Conservation (phyloP, 495 filamentous ascomycete genomes). For the Podospora fimiseda region DNA sequence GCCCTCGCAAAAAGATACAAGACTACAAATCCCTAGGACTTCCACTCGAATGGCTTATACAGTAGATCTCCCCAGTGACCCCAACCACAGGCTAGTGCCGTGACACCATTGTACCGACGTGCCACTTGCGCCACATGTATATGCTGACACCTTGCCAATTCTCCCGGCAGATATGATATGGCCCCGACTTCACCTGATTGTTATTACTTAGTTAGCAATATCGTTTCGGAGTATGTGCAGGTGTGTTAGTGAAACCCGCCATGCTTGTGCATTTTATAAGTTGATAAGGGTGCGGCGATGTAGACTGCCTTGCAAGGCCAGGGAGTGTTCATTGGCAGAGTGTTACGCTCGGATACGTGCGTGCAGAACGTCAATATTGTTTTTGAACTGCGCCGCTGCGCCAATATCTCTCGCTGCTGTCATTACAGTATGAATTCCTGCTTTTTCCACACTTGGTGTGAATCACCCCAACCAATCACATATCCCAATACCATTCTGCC, state of each 20-base stretch:
- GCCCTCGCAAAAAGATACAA: too few relatives aligned
- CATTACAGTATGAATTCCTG: not conserved
- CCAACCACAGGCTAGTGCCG: too few relatives aligned
- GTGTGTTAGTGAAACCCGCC: not conserved
- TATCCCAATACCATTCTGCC: not conserved
- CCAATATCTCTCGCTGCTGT: not conserved
- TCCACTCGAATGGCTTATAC: too few relatives aligned
- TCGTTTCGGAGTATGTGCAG: too few relatives aligned
- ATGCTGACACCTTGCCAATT: too few relatives aligned
- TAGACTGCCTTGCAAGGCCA: not conserved
- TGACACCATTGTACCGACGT: too few relatives aligned
- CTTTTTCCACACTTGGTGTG: too few relatives aligned
- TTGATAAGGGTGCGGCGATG: not conserved
- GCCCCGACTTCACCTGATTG: not conserved
- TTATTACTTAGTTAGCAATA: not conserved
- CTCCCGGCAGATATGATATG: too few relatives aligned
- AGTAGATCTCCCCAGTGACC: too few relatives aligned
- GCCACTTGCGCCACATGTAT: too few relatives aligned
- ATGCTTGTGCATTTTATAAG: not conserved
- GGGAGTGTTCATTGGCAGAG: not conserved
- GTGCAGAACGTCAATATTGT: not conserved
- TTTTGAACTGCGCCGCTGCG: not conserved
- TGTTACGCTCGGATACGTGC: not conserved
- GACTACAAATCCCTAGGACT: too few relatives aligned
- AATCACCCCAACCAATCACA: too few relatives aligned